phyloP scores from a whole-genome alignment of 257 asterid genomes.

The Solanum gracilifrons region DNA sequence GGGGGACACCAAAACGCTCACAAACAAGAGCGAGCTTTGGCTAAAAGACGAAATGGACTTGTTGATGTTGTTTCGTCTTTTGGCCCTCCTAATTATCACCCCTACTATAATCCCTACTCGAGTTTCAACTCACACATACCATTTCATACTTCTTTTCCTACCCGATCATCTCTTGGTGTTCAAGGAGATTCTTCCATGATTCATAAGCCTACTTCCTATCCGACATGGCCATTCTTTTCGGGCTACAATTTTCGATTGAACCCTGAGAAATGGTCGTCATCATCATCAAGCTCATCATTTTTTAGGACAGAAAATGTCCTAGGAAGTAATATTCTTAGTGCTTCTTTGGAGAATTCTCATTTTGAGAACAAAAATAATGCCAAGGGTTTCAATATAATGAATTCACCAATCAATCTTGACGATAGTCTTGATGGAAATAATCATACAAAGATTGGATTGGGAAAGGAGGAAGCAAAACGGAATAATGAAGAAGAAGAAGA shows the following conservation, averaged over 20 bases:
- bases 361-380: not conserved
- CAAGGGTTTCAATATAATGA: not conserved
- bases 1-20: slow-evolving; percentile 86
- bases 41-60: slow-evolving; percentile 35
- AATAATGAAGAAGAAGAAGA: not conserved
- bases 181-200: slow-evolving; percentile 24
- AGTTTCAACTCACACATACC: slow-evolving; percentile 21
- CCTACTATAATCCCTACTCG: slow-evolving; percentile 24
- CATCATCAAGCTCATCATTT: slow-evolving; percentile 4
- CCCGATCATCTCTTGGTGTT: slow-evolving; percentile 24
- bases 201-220: slow-evolving; percentile 27
- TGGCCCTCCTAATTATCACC: slow-evolving; percentile 20
- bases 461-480: not conserved
- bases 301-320: not conserved
- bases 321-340: not conserved
- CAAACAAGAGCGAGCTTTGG: slow-evolving; percentile 52
- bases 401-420: not conserved
- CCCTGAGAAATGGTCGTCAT: slow-evolving; percentile 14
- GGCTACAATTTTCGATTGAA: slow-evolving; percentile 4
- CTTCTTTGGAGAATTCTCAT: not conserved
- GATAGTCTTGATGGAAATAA: not conserved
- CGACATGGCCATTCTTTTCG: slow-evolving; percentile 13
- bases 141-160: slow-evolving; percentile 10
- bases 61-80: slow-evolving; percentile 19
- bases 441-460: not conserved